Conservation (phyloP, 306 rosid species). For the Abrus precatorius region DNA sequence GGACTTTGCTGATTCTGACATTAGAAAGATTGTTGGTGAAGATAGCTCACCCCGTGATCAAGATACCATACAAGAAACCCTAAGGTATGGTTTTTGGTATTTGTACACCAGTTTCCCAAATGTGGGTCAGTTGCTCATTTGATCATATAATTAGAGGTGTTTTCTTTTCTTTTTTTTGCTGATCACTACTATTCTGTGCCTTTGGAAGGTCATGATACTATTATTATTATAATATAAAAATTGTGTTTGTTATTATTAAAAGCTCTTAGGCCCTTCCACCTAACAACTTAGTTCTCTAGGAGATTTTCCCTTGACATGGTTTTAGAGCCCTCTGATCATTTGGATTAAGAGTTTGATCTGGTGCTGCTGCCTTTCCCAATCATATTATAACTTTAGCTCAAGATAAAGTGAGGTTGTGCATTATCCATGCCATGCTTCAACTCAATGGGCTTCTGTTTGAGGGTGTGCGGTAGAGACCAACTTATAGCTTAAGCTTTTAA, state of each 20-base stretch:
- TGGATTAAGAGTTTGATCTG: constrained; percentile 29
- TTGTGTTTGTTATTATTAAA: too few relatives aligned
- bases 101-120: constrained; percentile 29
- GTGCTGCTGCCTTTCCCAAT: constrained; percentile 11
- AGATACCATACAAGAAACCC: constrained; percentile 58
- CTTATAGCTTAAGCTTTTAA: not conserved
- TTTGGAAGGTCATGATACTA: constrained; percentile 21
- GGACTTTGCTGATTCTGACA: constrained; percentile 64
- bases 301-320: not conserved
- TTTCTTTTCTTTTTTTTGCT: constrained; percentile 1
- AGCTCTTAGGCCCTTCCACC: too few relatives aligned
- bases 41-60: constrained; percentile 76
- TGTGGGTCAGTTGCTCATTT: constrained; percentile 31
- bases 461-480: constrained; percentile 5
- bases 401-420: constrained; percentile 17
- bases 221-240: not conserved
- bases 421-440: constrained; percentile 7
- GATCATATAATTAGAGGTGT: constrained; percentile 23
- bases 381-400: not conserved
- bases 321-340: constrained; percentile 17
- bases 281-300: not conserved
- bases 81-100: constrained; percentile 66
- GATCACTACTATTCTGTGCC: constrained; percentile 26
- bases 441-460: constrained; percentile 1
- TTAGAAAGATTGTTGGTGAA: constrained; percentile 62